phyloP scores from a whole-genome alignment of 2,329 filamentous ascomycete species.

The Dactylonectria macrodidyma region DNA sequence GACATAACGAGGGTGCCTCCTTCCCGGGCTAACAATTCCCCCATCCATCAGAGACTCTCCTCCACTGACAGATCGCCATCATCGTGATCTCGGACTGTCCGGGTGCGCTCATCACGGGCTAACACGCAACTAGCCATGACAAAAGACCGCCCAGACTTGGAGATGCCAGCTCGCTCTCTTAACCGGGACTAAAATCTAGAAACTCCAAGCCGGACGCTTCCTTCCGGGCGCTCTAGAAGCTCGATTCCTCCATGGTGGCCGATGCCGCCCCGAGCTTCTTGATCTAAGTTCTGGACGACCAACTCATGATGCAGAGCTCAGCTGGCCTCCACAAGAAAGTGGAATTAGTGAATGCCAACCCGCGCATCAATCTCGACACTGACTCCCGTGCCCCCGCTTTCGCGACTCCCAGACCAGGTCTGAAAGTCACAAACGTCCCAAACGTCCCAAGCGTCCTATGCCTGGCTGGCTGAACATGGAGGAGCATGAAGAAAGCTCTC shows the following conservation, averaged over 20 bases:
- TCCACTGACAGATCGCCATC: neutral
- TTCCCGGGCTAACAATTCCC: conserved; percentile 16
- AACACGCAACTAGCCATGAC: neutral
- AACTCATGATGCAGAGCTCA: conserved; percentile 18
- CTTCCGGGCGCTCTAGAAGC: conserved; percentile 19
- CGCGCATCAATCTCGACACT: conserved; percentile 21
- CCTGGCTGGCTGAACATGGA: conserved; percentile 42
- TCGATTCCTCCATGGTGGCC: neutral
- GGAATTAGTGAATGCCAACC: conserved; percentile 16
- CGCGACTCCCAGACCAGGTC: conserved; percentile 10
- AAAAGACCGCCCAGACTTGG: neutral
- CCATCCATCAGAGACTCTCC: conserved; percentile 10
- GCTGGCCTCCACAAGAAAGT: conserved; percentile 24
- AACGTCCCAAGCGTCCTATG: conserved; percentile 21
- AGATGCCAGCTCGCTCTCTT: conserved; percentile 4
- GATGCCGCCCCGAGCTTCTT: conserved; percentile 1
- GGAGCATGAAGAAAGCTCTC: conserved; percentile 12
- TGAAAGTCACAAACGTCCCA: conserved; percentile 21
- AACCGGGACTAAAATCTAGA: conserved; percentile 12
- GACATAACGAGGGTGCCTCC: conserved; percentile 2
- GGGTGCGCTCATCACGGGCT: neutral
- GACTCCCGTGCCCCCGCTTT: conserved; percentile 26
- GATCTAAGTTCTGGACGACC: conserved; percentile 8
- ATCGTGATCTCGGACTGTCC: conserved; percentile 5
- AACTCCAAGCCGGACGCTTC: conserved; percentile 1